Base-by-base conservation (phyloP, 2,329 filamentous ascomycete genomes). In the Fusarium nodosum region DNA sequence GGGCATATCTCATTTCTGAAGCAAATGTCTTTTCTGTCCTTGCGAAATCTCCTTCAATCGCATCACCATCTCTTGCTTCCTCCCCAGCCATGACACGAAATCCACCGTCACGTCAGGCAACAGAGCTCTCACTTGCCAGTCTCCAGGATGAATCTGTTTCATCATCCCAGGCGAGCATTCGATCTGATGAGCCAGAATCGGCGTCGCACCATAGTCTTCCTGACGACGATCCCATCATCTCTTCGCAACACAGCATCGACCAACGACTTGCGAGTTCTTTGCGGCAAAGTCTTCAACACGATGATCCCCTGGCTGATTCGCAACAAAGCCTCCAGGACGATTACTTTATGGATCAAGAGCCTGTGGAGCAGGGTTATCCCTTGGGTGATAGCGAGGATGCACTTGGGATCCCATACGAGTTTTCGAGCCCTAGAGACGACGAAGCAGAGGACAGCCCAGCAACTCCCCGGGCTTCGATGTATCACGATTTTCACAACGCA, bases 1-100 rank as follows among this genome's bases (percentile, higher is more conserved):
- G 87, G 24, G 90, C 89, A 16, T 87, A 86, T 68, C 77, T 93
- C 30, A 88, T 92, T 41, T 90, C 90, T 5, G 90, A 93, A 70
- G 87, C 88, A 20, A 88, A 88, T 47, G 84, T 88, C 39, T 91
- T 92, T 60, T 87, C 88, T 6, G 84, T 84, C 12, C 77, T 91
- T 39, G 85, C 86, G 13, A 84, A 84, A 42, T 87, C 87, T 6
- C 85, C 88, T 3, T 86, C 87, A 3, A 80, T 87, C 69, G 69
- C 77, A 22, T 81, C 80, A 30, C 78, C 81, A 6, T 82, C 81
- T 6, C 71, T 79, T 15, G 68, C 78, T 22, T 84, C 85, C 8
- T 90, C 89, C 2, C 88, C 90, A 3, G 79, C 81, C 8, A 82
- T 83, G 60, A 80, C 78, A 12, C 71, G 77, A 26, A 80, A 77